Base-by-base conservation (phyloP, 2,329 filamentous ascomycete species). In the Trichoderma arundinaceum region DNA sequence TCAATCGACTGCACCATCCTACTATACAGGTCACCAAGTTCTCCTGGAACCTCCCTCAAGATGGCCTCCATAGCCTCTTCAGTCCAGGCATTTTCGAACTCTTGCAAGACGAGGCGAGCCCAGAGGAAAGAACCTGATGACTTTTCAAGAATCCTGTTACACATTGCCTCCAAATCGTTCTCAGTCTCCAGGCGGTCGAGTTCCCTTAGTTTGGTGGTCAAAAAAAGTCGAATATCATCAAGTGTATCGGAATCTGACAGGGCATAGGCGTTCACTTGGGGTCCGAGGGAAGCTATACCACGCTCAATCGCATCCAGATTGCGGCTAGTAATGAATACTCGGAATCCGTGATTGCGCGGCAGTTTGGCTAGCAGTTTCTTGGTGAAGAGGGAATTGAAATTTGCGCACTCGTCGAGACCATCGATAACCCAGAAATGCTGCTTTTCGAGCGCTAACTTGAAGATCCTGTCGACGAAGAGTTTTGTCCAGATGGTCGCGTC, bases 71-170 rank as follows among this genome's bases (percentile, higher is more conserved):
- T 54, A 13, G 64, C 52, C 22, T 66, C 54, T 22, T 66, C 19
- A 1, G 46, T 66, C 35, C 54, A 59, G 4, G 58, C 54, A 12
- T 32, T 52, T 56, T 66, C 58, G 2, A 62, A 35, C 22, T 59
- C 67, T n/a, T 68, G 38, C 5, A 65, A 32, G 15, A 67, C 62
- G 12, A 65, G 62, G 6, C 54, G 56, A 9, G 51, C 32, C 56
- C 56, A 61, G 7, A 61, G 39, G 17, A 62, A 67, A 3, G 62
- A 65, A 5, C 56, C 62, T 1, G 66, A 61, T 13, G 65, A 67
- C 6, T 53, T 64, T 39, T 44, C 13, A 13, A 67, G 33, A 35
- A 67, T 59, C 15, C 10, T 59, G 17, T 59, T 48, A 19, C 56
- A 59, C 56, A 59, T 59, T 4, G 56, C 32, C 41, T 46, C 41